These are phyloP conservation scores for Nelumbo lutea DNA, from an alignment of 164 flowering plant species.

Conservation along the genomic window DNA sequence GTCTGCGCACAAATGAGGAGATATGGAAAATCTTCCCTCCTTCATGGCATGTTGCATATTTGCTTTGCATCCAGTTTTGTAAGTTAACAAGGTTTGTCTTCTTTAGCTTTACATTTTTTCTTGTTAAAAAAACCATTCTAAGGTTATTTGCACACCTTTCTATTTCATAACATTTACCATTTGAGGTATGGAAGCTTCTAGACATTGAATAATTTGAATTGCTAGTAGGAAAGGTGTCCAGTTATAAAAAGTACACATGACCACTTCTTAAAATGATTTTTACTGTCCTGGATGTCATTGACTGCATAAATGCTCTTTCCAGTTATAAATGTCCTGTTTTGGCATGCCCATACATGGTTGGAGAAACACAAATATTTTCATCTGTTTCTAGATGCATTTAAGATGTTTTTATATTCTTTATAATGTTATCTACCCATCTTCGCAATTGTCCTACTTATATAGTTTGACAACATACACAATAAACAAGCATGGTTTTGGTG, in stretches of 20 bases:
- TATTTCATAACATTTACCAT: background rate
- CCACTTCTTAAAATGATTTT: background rate
- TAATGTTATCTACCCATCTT: no score
- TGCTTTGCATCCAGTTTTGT: constrained; percentile 94
- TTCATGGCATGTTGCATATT: constrained; percentile 90
- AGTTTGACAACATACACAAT: no score
- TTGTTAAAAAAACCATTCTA: background rate
- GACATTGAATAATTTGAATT: background rate
- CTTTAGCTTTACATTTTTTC: background rate
- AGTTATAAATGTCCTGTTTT: no score
- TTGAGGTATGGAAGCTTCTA: background rate
- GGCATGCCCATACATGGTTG: no score
- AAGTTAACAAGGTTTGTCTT: constrained; percentile 80
- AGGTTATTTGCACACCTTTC: background rate
- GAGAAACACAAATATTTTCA: no score
- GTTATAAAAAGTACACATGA: background rate
- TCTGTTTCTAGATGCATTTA: no score
- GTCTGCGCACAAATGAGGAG: constrained; percentile 92
- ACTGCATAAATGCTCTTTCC: no score
- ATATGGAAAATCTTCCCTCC: constrained; percentile 94
- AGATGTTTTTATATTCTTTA: no score
- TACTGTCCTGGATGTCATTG: background rate
- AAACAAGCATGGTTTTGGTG: no score
- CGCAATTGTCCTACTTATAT: no score
- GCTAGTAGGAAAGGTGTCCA: background rate